Conservation (phyloP, 2,329 filamentous ascomycete genomes). For the Penicillium digitatum region DNA sequence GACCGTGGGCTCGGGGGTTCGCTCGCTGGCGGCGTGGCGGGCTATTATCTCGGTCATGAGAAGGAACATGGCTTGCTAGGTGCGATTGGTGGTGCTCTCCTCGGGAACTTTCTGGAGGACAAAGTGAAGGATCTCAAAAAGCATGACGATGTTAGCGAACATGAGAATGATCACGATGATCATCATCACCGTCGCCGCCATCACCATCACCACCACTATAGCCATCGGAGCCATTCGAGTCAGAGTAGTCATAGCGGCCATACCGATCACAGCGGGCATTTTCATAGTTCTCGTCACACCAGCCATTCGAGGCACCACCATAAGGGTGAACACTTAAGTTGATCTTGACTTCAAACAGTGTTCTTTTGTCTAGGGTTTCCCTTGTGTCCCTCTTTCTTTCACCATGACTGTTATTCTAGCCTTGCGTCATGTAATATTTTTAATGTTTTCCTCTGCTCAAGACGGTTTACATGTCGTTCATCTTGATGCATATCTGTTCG, state of each 20-base stretch:
- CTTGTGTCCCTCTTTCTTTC: background rate
- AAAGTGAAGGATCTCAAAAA: constrained; percentile 48
- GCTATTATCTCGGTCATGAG: constrained; percentile 55
- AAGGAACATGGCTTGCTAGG: constrained; percentile 56
- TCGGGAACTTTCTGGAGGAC: constrained; percentile 54
- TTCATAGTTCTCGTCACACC: constrained; percentile 7
- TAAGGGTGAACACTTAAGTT: constrained; percentile 4
- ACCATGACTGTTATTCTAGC: background rate
- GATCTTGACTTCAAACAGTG: background rate
- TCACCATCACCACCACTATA: constrained; percentile 14
- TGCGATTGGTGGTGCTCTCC: constrained; percentile 54
- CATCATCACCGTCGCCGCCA: constrained; percentile 13
- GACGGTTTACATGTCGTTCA: too few relatives aligned
- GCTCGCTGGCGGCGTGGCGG: constrained; percentile 55
- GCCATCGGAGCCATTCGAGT: constrained; percentile 18
- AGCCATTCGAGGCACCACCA: constrained; percentile 15
- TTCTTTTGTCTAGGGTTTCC: background rate
- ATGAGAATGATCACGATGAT: constrained; percentile 10
- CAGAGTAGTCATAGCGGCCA: background rate
- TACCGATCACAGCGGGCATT: background rate
- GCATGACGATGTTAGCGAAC: constrained; percentile 19
- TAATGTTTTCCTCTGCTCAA: background rate
- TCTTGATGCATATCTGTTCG: background rate
- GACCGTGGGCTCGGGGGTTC: constrained; percentile 58
- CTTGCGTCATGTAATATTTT: background rate